Conservation (phyloP, 179 eudicot species). For the Silene noctiflora region DNA sequence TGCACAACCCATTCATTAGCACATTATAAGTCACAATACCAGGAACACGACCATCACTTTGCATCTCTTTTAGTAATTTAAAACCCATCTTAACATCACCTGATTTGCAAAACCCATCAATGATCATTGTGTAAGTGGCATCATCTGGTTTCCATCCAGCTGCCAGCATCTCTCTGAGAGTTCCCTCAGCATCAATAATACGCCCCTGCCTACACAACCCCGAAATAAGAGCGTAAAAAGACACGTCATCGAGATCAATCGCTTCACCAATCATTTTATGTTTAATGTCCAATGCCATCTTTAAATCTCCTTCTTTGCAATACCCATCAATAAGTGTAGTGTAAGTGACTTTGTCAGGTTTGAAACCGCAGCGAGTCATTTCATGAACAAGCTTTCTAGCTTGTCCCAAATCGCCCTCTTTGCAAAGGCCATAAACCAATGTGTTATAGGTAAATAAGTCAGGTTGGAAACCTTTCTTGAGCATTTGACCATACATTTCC, state of each 20-base stretch:
- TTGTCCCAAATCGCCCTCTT: conserved; percentile 38
- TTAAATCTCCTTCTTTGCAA: conserved; percentile 67
- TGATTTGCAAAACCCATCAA: conserved; percentile 61
- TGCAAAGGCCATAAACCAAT: conserved; percentile 57
- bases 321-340: conserved; percentile 68
- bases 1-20: conserved; percentile 69
- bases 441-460: conserved; percentile 66
- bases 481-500: conserved; percentile 47
- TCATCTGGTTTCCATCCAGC: conserved; percentile 49
- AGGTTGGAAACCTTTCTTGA: conserved; percentile 48
- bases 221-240: conserved; percentile 67
- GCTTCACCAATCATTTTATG: conserved; percentile 42
- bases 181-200: conserved; percentile 45
- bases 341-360: conserved; percentile 69
- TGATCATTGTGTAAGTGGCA: conserved; percentile 58
- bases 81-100: conserved; percentile 65
- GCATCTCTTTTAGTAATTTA: conserved; percentile 60
- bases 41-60: conserved; percentile 43
- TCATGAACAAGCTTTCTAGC: conserved; percentile 43
- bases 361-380: conserved; percentile 47
- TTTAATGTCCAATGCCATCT: conserved; percentile 46
- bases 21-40: conserved; percentile 63
- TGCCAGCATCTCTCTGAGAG: conserved; percentile 57
- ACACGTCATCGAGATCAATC: conserved; percentile 54
- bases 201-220: conserved; percentile 57